Conservation (phyloP, 148 eudicot genomes). For the Persicaria maculosa region DNA sequence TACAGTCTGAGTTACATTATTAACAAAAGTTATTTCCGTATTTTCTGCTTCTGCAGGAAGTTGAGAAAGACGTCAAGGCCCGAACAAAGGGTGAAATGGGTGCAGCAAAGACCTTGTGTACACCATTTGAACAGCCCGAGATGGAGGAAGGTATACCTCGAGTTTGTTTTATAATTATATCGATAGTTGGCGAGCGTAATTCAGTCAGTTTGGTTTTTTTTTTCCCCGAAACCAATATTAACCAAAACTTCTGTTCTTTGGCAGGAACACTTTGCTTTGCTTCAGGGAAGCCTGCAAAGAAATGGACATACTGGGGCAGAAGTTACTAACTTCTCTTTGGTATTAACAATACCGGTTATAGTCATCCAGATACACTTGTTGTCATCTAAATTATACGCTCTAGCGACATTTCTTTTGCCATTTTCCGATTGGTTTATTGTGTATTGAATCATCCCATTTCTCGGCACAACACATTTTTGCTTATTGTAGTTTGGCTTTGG, state of each 20-base stretch:
- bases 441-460: neutral
- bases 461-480: neutral
- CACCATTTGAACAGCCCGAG: constrained; percentile 93
- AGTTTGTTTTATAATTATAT: neutral
- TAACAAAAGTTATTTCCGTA: neutral
- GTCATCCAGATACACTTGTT: neutral
- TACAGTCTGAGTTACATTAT: too few species aligned
- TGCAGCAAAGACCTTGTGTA: constrained; percentile 85
- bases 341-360: neutral
- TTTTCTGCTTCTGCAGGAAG: constrained; percentile 43
- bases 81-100: constrained; percentile 95
- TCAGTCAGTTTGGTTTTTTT: neutral
- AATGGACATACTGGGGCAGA: constrained; percentile 97
- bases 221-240: neutral
- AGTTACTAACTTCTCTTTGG: constrained; percentile 43
- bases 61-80: constrained; percentile 85
- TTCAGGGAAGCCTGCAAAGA: constrained; percentile 91
- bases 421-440: neutral
- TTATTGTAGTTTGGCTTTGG: neutral
- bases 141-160: constrained; percentile 59
- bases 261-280: constrained; percentile 93
- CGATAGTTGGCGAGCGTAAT: neutral
- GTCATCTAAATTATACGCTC: neutral
- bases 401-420: neutral
- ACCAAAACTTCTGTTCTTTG: constrained; percentile 5